Evolutionary conservation across 352 stramenopile species (phyloP).

Genomic region (Phytopythium montanum): DNA sequence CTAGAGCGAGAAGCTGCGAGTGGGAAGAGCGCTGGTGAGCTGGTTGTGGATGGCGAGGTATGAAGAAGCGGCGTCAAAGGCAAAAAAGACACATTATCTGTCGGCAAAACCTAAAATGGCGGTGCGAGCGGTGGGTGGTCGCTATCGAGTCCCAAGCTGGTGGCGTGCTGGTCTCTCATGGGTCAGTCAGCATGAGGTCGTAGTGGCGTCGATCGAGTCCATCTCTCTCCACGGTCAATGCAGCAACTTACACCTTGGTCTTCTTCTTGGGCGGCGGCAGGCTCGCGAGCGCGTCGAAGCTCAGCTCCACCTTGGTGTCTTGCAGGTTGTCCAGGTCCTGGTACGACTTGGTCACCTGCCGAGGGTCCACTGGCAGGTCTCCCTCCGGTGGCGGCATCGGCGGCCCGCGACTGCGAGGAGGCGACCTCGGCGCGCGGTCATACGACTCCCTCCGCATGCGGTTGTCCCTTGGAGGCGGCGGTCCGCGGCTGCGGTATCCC

Average conservation of each 20-base stretch:
- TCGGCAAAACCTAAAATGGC: not conserved
- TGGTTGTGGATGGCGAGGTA: slow-evolving; percentile 12
- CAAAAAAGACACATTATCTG: slow-evolving; percentile 1
- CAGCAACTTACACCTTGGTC: slow-evolving; percentile 51
- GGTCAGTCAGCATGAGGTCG: not conserved
- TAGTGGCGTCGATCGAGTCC: not conserved
- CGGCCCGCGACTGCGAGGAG: slow-evolving; percentile 24
- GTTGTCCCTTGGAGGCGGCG: slow-evolving; percentile 40
- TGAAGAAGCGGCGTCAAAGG: not conserved
- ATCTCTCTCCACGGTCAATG: not conserved
- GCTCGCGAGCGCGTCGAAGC: slow-evolving; percentile 75
- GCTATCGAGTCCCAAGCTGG: not conserved
- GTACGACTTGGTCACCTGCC: slow-evolving; percentile 81
- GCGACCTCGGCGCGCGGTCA: slow-evolving; percentile 32
- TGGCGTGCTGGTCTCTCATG: not conserved
- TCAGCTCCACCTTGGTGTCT: slow-evolving; percentile 81
- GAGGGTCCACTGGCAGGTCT: slow-evolving; percentile 73
- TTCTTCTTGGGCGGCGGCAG: slow-evolving; percentile 86
- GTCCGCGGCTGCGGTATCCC: slow-evolving; percentile 48
- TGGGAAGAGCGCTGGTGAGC: slow-evolving; percentile 3
- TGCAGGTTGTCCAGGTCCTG: slow-evolving; percentile 82
- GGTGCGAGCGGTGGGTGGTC: not conserved
- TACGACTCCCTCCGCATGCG: slow-evolving; percentile 45
- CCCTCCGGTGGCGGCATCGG: slow-evolving; percentile 43
- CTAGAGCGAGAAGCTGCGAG: not conserved